These are phyloP conservation scores for Paecilomyces sp. DNA, from an alignment of 2,329 filamentous ascomycete genomes.

Conservation along the genomic window DNA sequence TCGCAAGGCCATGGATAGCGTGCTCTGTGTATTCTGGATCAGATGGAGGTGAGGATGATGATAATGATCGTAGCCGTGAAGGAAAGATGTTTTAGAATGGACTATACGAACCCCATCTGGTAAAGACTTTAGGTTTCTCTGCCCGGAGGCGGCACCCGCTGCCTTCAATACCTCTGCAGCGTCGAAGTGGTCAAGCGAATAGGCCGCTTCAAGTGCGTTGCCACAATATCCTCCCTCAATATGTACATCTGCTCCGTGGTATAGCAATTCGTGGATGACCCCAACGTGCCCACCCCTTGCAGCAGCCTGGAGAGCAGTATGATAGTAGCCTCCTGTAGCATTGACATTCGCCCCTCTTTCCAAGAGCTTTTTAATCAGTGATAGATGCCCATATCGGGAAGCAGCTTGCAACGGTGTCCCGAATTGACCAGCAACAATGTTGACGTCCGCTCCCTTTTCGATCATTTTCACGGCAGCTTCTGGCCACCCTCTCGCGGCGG, in stretches of 20 bases:
- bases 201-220: background rate
- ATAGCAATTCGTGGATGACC: background rate
- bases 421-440: background rate
- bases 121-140: background rate
- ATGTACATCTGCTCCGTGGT: background rate
- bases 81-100: too few species aligned
- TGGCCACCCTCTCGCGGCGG: background rate
- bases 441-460: background rate
- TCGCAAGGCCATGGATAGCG: too few species aligned
- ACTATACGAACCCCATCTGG: too few species aligned
- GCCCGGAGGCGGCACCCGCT: background rate
- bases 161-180: background rate
- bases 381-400: background rate
- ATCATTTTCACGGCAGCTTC: background rate
- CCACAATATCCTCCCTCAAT: background rate
- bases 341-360: background rate
- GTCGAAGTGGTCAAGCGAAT: background rate
- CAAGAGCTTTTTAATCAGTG: background rate
- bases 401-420: background rate
- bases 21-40: too few species aligned
- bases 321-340: background rate
- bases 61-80: too few species aligned
- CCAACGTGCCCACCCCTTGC: background rate
- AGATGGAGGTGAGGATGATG: too few species aligned
- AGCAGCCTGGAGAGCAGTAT: background rate